A percentile compares a stretch with the other conserved stretches of the same genome.
These are phyloP conservation scores for Thymus mandschuricus DNA, from an alignment of 257 asterid genomes.

Conservation along the genomic window DNA sequence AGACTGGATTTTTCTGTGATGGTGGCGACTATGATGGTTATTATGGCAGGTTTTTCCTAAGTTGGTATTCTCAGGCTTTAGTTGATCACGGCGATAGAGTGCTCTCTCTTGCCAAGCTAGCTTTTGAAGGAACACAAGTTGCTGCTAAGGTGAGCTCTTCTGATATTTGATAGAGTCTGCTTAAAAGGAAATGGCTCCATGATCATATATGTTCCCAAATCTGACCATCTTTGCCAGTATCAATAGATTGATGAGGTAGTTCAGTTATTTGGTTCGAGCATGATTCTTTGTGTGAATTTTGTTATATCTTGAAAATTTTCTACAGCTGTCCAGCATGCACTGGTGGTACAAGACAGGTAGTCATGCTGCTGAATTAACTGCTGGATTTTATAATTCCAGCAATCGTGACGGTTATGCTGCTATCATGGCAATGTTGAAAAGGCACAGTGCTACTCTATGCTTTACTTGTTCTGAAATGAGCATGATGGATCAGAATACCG, in stretches of 20 bases:
- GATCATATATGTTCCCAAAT: slow-evolving; percentile 8
- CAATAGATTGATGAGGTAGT: slow-evolving; percentile 9
- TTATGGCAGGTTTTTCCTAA: slow-evolving; percentile 64
- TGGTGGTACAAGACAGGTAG: slow-evolving; percentile 98
- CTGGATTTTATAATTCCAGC: slow-evolving; percentile 76
- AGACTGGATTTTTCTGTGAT: slow-evolving; percentile 68
- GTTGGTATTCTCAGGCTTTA: slow-evolving; percentile 64
- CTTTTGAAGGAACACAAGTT: slow-evolving; percentile 59
- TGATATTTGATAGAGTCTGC: slow-evolving; percentile 15
- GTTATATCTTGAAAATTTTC: slow-evolving; percentile 32
- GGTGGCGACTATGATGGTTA: slow-evolving; percentile 75
- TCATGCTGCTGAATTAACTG: slow-evolving; percentile 90
- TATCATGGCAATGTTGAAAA: slow-evolving; percentile 62
- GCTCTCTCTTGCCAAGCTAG: slow-evolving; percentile 67
- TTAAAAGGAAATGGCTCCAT: slow-evolving; percentile 12
- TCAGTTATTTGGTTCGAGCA: slow-evolving; percentile 15
- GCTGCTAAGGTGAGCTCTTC: slow-evolving; percentile 59
- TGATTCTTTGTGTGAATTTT: slow-evolving; percentile 14
- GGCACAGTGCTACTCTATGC: slow-evolving; percentile 64
- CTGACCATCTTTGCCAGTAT: slow-evolving; percentile 17
- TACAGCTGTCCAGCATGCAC: slow-evolving; percentile 78
- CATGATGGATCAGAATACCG: slow-evolving; percentile 51
- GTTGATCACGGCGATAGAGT: slow-evolving; percentile 65
- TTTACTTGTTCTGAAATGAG: slow-evolving; percentile 54
- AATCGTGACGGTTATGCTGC: slow-evolving; percentile 86